Evolutionary conservation across 306 rosid species (phyloP).

Genomic region (Trichosanthes truncata): DNA sequence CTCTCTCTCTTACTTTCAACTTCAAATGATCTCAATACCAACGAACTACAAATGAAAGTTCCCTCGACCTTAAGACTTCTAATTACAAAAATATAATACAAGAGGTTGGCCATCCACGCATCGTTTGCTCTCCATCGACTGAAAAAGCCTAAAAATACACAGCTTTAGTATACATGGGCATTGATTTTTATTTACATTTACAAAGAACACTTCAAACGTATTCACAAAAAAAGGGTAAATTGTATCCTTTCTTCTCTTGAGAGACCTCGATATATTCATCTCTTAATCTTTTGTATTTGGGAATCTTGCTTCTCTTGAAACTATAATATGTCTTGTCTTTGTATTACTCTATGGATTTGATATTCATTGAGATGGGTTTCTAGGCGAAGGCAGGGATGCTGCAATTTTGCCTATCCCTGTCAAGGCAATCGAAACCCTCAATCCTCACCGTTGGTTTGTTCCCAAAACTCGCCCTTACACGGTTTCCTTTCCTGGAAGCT

Average conservation of each 20-base stretch:
- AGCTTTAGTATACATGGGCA: slow-evolving; percentile 1
- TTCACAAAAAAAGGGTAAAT: background rate
- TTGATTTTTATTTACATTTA: slow-evolving; percentile 2
- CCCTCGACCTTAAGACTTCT: slow-evolving; percentile 3
- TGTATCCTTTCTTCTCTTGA: background rate
- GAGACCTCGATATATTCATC: background rate
- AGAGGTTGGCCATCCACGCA: background rate
- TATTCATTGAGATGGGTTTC: slow-evolving; percentile 8
- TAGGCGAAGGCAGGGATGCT: slow-evolving; percentile 96
- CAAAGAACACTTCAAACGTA: slow-evolving; percentile 9
- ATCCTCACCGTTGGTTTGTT: slow-evolving; percentile 76
- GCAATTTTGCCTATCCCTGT: slow-evolving; percentile 79
- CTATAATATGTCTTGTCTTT: background rate
- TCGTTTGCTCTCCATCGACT: background rate
- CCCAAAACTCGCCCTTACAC: slow-evolving; percentile 64
- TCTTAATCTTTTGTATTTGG: background rate
- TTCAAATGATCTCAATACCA: background rate
- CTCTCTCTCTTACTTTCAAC: background rate
- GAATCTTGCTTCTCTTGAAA: background rate
- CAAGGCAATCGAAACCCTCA: slow-evolving; percentile 93
- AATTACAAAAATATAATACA: slow-evolving; percentile 6
- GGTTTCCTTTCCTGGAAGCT: slow-evolving; percentile 68
- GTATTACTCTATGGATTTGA: background rate
- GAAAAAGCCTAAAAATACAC: background rate
- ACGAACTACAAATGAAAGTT: background rate